phyloP scores from a whole-genome alignment of 2,329 filamentous ascomycete species.

The Cordyceps militaris region DNA sequence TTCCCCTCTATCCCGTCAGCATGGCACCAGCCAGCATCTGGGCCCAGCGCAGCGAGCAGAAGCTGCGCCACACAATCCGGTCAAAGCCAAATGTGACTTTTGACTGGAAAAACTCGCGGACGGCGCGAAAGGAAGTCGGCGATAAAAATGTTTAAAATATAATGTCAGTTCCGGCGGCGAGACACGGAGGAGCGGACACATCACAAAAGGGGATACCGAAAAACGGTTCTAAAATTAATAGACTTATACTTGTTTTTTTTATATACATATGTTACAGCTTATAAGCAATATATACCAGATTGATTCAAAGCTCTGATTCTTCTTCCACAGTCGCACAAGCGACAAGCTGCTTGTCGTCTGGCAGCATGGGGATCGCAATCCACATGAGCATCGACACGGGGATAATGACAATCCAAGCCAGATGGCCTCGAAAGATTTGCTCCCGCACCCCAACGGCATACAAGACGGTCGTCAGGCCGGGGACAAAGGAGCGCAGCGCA shows the following conservation, averaged over 20 bases:
- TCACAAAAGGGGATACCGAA: background rate
- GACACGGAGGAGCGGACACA: background rate
- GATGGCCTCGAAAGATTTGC: constrained; percentile 55
- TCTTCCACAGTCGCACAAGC: background rate
- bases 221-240: background rate
- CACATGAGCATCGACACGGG: constrained; percentile 24
- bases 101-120: constrained; percentile 21
- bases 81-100: constrained; percentile 33
- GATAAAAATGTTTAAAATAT: constrained; percentile 10
- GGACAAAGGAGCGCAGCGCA: constrained; percentile 57
- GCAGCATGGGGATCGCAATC: constrained; percentile 22
- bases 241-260: background rate
- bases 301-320: background rate
- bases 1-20: constrained; percentile 51
- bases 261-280: background rate
- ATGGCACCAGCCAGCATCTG: constrained; percentile 30
- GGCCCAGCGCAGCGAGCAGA: constrained; percentile 35
- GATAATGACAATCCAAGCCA: constrained; percentile 29
- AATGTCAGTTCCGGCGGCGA: background rate
- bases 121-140: background rate
- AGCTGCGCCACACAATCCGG: constrained; percentile 32
- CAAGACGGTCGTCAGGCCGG: constrained; percentile 58
- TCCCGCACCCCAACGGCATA: constrained; percentile 60
- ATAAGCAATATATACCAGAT: background rate
- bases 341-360: constrained; percentile 17